A percentile compares a stretch with the other conserved stretches of the same genome.
Evolutionary conservation across 805 yeast species (phyloP).

Genomic region (Barnettozyma siamensis): DNA sequence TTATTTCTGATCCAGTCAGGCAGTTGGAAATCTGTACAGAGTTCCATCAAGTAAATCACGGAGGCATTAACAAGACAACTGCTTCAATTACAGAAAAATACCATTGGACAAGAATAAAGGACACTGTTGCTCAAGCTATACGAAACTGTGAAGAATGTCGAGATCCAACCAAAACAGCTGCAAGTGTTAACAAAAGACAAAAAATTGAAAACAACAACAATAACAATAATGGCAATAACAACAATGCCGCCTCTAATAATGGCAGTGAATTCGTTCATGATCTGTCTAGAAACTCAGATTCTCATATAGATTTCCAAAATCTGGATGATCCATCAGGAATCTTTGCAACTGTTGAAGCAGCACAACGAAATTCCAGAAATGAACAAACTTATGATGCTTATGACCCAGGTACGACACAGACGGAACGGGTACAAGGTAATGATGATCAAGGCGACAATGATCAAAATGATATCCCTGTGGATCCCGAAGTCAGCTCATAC

Average conservation of each 20-base stretch:
- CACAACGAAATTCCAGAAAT: conserved; percentile 28
- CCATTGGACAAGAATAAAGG: conserved; percentile 90
- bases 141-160: conserved; percentile 67
- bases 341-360: conserved; percentile 58
- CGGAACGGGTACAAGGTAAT: conserved; percentile 2
- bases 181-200: neutral
- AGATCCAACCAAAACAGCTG: conserved; percentile 18
- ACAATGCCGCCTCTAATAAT: no score
- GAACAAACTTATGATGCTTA: conserved; percentile 1
- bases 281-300: conserved; percentile 14
- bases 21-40: conserved; percentile 73
- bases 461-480: conserved; percentile 43
- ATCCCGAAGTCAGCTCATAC: conserved; percentile 41
- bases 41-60: conserved; percentile 64
- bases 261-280: conserved; percentile 13
- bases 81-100: conserved; percentile 69
- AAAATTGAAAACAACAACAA: neutral
- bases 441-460: conserved; percentile 1
- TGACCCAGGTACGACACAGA: conserved; percentile 1
- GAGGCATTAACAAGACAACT: conserved; percentile 87
- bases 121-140: conserved; percentile 75
- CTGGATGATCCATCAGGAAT: conserved; percentile 23
- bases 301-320: conserved; percentile 17
- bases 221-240: no score
- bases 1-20: conserved; percentile 66